These are phyloP conservation scores for Hygrophorus pudorinus DNA, from an alignment of 768 basidiomycete species.

Conservation along the genomic window DNA sequence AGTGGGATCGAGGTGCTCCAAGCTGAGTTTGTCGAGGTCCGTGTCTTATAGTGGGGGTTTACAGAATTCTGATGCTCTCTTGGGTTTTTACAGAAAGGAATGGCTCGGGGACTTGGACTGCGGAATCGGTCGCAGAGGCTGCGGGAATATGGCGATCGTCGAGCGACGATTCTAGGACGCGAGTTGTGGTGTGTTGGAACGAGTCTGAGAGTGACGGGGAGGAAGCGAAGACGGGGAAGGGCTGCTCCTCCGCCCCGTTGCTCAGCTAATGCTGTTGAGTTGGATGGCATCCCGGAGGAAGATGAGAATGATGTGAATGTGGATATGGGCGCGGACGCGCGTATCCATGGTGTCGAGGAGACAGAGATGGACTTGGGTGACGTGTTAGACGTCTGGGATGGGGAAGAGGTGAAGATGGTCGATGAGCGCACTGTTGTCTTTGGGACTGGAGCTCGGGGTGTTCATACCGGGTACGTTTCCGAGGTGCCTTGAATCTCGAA, in stretches of 20 bases:
- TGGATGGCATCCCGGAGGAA: slow-evolving; percentile 31
- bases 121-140: slow-evolving; percentile 61
- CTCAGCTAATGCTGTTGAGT: slow-evolving; percentile 23
- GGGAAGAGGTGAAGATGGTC: slow-evolving; percentile 34
- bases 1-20: slow-evolving; percentile 63
- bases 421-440: slow-evolving; percentile 38
- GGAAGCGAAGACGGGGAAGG: slow-evolving; percentile 32
- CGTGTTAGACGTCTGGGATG: slow-evolving; percentile 14
- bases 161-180: slow-evolving; percentile 35
- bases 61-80: background rate
- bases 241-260: slow-evolving; percentile 14
- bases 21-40: slow-evolving; percentile 55
- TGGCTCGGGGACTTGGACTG: slow-evolving; percentile 42
- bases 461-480: slow-evolving; percentile 34
- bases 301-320: slow-evolving; percentile 18
- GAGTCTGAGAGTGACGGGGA: slow-evolving; percentile 25
- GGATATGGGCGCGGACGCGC: slow-evolving; percentile 10
- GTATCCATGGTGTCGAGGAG: background rate
- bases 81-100: slow-evolving; percentile 30
- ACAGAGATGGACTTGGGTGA: background rate
- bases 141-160: slow-evolving; percentile 54
- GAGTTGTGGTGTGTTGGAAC: slow-evolving; percentile 16
- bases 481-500: slow-evolving; percentile 1
- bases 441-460: slow-evolving; percentile 27
- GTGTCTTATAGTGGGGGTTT: slow-evolving; percentile 14